phyloP scores from a whole-genome alignment of 1,284 basidiomycete genomes.

The Ustilago sp. region DNA sequence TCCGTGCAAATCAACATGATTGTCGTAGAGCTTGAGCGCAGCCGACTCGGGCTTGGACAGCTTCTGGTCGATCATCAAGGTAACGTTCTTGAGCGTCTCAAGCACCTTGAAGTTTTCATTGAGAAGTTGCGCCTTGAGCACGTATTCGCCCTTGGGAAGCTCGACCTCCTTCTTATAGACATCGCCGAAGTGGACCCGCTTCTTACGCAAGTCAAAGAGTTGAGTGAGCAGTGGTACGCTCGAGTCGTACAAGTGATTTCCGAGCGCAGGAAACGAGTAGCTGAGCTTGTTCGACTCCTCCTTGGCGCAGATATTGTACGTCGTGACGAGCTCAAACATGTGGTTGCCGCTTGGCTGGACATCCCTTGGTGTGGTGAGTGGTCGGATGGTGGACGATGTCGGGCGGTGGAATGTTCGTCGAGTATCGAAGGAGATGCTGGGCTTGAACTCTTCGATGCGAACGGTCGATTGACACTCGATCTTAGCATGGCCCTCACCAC shows the following conservation, averaged over 20 bases:
- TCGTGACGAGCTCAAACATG: slow-evolving; percentile 68
- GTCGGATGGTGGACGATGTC: slow-evolving; percentile 51
- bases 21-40: slow-evolving; percentile 63
- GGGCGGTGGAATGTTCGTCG: slow-evolving; percentile 66
- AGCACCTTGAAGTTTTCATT: slow-evolving; percentile 63
- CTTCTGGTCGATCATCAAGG: slow-evolving; percentile 65
- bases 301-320: slow-evolving; percentile 64
- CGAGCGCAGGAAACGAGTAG: slow-evolving; percentile 59
- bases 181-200: slow-evolving; percentile 65
- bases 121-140: slow-evolving; percentile 64
- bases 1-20: slow-evolving; percentile 67
- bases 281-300: slow-evolving; percentile 63
- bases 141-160: slow-evolving; percentile 68
- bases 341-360: slow-evolving; percentile 64
- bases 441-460: slow-evolving; percentile 67
- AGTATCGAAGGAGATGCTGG: slow-evolving; percentile 65
- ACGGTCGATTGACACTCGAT: slow-evolving; percentile 61
- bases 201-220: slow-evolving; percentile 65
- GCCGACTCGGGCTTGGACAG: slow-evolving; percentile 66
- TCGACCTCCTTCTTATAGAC: slow-evolving; percentile 69
- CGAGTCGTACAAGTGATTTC: slow-evolving; percentile 68
- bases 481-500: slow-evolving; percentile 65
- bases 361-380: slow-evolving; percentile 63
- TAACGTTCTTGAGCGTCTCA: slow-evolving; percentile 62
- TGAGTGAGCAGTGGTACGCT: slow-evolving; percentile 66